Percentiles rank a stretch among this genome's conserved stretches.
These are phyloP conservation scores for Colletotrichum sp. DNA, from an alignment of 2,329 filamentous ascomycete genomes.

Conservation along the genomic window DNA sequence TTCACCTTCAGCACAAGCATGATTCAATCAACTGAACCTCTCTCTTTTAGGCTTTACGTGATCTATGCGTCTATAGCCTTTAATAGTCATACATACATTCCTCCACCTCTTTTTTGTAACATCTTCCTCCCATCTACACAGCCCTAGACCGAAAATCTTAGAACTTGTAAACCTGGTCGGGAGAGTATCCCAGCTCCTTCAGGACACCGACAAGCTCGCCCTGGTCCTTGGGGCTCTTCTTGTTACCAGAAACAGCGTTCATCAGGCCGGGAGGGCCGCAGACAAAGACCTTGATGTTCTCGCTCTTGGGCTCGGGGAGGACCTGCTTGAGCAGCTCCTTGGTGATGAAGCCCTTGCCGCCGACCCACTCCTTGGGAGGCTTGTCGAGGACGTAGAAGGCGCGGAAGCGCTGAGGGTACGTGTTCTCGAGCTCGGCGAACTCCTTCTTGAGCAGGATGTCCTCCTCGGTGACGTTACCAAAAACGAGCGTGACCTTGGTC, in stretches of 20 bases:
- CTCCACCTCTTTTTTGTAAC: background rate
- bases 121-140: background rate
- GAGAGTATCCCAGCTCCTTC: constrained; percentile 75
- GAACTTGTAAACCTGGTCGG: constrained; percentile 94
- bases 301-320: constrained; percentile 87
- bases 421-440: constrained; percentile 87
- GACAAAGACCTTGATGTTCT: constrained; percentile 95
- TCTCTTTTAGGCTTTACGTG: background rate
- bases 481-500: constrained; percentile 96
- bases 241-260: constrained; percentile 87
- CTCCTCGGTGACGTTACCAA: constrained; percentile 86
- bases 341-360: constrained; percentile 80
- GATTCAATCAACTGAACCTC: background rate
- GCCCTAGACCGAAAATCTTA: constrained; percentile 40
- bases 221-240: constrained; percentile 93
- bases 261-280: constrained; percentile 93
- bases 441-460: constrained; percentile 93
- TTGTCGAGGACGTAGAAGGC: constrained; percentile 95
- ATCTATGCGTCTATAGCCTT: constrained; percentile 20
- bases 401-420: constrained; percentile 92
- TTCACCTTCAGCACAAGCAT: background rate
- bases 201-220: constrained; percentile 85
- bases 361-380: constrained; percentile 77
- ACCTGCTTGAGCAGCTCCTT: constrained; percentile 96
- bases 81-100: constrained; percentile 6